Evolutionary conservation across 148 eudicot species (phyloP), one percentile per base, ranked within the genome.

Genomic region (Silene uniflora): DNA sequence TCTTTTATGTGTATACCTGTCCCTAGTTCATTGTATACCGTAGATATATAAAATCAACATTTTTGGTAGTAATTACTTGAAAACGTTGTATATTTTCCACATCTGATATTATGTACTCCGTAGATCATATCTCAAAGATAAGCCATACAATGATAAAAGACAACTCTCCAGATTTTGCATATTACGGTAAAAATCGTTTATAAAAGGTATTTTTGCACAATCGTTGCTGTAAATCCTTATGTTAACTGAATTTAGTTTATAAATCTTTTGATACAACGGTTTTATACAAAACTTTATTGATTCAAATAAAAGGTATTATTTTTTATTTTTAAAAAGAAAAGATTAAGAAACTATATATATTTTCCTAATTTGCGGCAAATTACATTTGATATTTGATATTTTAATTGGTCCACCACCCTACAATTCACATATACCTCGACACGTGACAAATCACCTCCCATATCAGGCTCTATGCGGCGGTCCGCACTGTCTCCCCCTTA

Each of bases 391-490:
- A 27, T 29, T 29, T 1, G 4, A 29, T 35, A 39, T 39, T 39
- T 47, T 67, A 46, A 47, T 73, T 60, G 24, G 54, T 18, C 27
- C 7, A 62, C 42, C 62, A 9, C 61, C 56, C 64, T 73, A 61
- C 9, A 60, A 27, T 12, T 0, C 1, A 1, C 25, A 0, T 12
- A 3, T 19, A 18, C 1, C 5, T 18, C 6, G 72, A 42, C 63
- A 81, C 80, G 77, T 81, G 83, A 60, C 72, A 6, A 65, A 72
- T 66, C 76, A 0, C 7, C 73, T 42, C 76, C 62, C 21, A 71
- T 71, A 1, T 71, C 10, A 14, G 6, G 0, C 68, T 9, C 73
- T 76, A 66, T 72, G 83, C 83, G 79, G 80, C 83, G 79, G 42
- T 81, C 59, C 80, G 80, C 8, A 65, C 32, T 47, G 67, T 59